A percentile compares a stretch with the other conserved stretches of the same genome.
These are phyloP conservation scores for Boletus rufocinnamomeus DNA, from an alignment of 768 basidiomycete genomes.

Conservation along the genomic window DNA sequence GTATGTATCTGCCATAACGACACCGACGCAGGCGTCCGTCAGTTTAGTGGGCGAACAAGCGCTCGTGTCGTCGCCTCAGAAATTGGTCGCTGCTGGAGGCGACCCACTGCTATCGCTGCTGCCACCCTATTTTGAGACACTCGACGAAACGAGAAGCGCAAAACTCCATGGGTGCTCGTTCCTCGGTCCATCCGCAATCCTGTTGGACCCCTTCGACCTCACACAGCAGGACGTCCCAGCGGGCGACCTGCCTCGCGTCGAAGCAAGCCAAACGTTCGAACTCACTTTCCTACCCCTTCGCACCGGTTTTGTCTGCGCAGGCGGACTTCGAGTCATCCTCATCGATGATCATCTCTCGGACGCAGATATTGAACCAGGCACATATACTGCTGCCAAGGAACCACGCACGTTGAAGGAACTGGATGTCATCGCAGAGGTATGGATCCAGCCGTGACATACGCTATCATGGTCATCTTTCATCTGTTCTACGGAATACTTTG, in stretches of 20 bases:
- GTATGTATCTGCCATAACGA: slow-evolving; percentile 8
- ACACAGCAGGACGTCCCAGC: slow-evolving; percentile 7
- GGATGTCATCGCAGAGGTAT: slow-evolving; percentile 70
- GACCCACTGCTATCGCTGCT: slow-evolving; percentile 37
- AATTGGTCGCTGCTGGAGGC: not conserved
- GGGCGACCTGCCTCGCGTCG: slow-evolving; percentile 30
- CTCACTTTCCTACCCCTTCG: slow-evolving; percentile 59
- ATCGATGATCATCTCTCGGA: slow-evolving; percentile 54
- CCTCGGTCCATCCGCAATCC: slow-evolving; percentile 53
- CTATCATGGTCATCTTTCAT: slow-evolving; percentile 8
- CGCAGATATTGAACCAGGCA: slow-evolving; percentile 31
- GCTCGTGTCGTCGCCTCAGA: slow-evolving; percentile 20
- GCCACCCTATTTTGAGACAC: slow-evolving; percentile 48
- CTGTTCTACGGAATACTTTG: slow-evolving; percentile 14
- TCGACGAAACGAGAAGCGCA: slow-evolving; percentile 37
- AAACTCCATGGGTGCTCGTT: slow-evolving; percentile 41
- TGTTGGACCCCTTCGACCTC: slow-evolving; percentile 47
- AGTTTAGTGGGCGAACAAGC: slow-evolving; percentile 7
- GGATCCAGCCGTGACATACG: slow-evolving; percentile 47
- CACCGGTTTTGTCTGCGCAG: slow-evolving; percentile 62
- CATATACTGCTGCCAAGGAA: slow-evolving; percentile 33
- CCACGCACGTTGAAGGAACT: slow-evolving; percentile 66
- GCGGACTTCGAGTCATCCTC: slow-evolving; percentile 72
- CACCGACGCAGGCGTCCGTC: slow-evolving; percentile 5
- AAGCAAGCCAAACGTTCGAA: slow-evolving; percentile 58